These are phyloP conservation scores for Colletotrichum kahawae DNA, from an alignment of 2,329 filamentous ascomycete species.

Conservation along the genomic window DNA sequence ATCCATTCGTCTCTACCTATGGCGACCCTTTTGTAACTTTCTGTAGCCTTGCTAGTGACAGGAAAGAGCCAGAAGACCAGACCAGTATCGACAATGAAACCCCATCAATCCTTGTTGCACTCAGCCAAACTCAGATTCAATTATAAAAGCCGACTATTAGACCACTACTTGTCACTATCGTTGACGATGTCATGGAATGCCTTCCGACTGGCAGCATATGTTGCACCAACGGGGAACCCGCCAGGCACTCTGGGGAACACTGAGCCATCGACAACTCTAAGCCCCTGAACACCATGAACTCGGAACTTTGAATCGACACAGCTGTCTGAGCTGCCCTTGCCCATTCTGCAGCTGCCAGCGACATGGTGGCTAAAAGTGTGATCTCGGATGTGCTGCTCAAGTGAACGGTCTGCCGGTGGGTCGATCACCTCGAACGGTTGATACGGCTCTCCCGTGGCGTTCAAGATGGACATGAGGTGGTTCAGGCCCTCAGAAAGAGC, in stretches of 20 bases:
- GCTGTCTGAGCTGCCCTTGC: conserved; percentile 49
- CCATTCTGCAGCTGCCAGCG: conserved; percentile 58
- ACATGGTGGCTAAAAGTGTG: conserved; percentile 63
- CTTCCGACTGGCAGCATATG: not conserved
- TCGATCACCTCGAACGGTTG: not conserved
- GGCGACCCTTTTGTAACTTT: not conserved
- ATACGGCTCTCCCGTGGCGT: conserved; percentile 29
- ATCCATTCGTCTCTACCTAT: not conserved
- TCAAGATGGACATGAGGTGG: conserved; percentile 47
- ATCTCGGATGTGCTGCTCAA: conserved; percentile 46
- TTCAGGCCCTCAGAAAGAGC: conserved; percentile 25
- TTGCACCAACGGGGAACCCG: not conserved
- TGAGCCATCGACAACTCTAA: conserved; percentile 64
- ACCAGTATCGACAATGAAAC: not conserved
- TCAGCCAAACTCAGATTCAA: rapidly evolving
- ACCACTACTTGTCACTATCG: not conserved
- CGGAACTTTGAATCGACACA: conserved; percentile 61
- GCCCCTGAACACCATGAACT: conserved; percentile 55
- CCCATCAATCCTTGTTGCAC: not conserved
- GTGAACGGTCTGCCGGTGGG: conserved; percentile 32
- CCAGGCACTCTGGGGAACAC: conserved; percentile 47
- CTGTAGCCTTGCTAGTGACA: not conserved
- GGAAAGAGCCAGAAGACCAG: not conserved
- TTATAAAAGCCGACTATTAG: not conserved
- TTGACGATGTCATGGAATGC: not conserved